A percentile compares a stretch with the other conserved stretches of the same genome.
phyloP scores from a whole-genome alignment of 75 land plant genomes.

The Adiantum capillusveneris region DNA sequence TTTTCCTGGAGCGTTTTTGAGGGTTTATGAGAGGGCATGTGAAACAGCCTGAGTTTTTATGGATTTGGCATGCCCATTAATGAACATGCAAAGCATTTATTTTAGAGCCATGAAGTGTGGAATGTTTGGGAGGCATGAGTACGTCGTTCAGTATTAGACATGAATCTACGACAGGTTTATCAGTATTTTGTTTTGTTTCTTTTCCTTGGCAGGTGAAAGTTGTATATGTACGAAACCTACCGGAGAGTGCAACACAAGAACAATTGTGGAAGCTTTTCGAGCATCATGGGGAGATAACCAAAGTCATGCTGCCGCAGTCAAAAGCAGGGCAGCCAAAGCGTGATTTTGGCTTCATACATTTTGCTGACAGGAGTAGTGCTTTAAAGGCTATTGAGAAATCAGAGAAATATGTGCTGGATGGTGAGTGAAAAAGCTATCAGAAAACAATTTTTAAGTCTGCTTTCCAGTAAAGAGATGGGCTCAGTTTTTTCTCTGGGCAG shows the following conservation, averaged over 20 bases:
- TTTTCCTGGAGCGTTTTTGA: too few relatives aligned
- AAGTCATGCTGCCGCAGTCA: slow-evolving; percentile 74
- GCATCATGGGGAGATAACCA: slow-evolving; percentile 81
- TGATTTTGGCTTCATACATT: slow-evolving; percentile 85
- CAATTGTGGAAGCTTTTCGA: slow-evolving; percentile 57
- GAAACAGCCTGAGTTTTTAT: too few relatives aligned
- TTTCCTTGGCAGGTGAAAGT: slow-evolving; percentile 52
- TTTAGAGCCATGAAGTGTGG: too few relatives aligned
- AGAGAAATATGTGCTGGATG: slow-evolving; percentile 74
- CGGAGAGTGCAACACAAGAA: slow-evolving; percentile 68
- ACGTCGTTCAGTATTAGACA: neutral
- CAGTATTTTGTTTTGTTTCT: neutral
- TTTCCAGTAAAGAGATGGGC: too few relatives aligned
- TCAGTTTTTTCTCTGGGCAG: too few relatives aligned
- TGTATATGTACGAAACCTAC: slow-evolving; percentile 77
- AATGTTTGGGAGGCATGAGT: too few relatives aligned
- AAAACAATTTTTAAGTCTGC: neutral
- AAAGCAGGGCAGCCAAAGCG: slow-evolving; percentile 75
- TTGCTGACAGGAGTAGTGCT: slow-evolving; percentile 58
- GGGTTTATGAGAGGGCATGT: too few relatives aligned
- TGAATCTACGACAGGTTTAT: neutral
- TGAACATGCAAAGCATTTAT: neutral
- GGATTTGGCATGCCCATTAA: too few relatives aligned
- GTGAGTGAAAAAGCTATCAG: slow-evolving; percentile 15
- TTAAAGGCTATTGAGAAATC: slow-evolving; percentile 68